A percentile compares a stretch with the other conserved stretches of the same genome.
Evolutionary conservation across 192 early-diverging fungal genomes (phyloP).

Genomic region (Glomus cerebriforme): DNA sequence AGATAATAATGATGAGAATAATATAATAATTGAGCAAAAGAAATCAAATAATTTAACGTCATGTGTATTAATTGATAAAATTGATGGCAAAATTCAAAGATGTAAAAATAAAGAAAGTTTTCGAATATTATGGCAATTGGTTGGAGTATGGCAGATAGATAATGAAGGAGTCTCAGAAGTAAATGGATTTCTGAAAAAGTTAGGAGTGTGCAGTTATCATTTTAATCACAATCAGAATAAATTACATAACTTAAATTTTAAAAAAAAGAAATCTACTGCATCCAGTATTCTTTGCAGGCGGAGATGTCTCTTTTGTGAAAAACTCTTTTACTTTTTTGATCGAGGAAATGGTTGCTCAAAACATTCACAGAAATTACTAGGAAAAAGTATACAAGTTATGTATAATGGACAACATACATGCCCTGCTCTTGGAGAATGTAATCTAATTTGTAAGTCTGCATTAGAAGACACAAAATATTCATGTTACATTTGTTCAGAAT

Average conservation of each 20-base stretch:
- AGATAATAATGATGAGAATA: no score
- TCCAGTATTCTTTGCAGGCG: neutral
- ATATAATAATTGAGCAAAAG: no score
- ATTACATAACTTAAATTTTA: neutral
- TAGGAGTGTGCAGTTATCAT: constrained; percentile 2
- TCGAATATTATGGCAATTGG: neutral
- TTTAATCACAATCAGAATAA: neutral
- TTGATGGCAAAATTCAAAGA: neutral
- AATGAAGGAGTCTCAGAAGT: neutral
- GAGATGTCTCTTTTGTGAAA: neutral
- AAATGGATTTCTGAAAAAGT: neutral
- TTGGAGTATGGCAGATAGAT: neutral
- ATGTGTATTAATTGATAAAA: neutral
- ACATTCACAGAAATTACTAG: neutral
- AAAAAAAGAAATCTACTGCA: neutral
- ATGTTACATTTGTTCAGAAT: constrained; percentile 3
- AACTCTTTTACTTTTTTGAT: constrained; percentile 2
- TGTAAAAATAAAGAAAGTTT: neutral
- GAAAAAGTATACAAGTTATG: neutral
- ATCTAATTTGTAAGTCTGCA: neutral
- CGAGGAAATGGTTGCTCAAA: neutral
- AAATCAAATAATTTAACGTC: neutral
- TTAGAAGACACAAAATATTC: neutral
- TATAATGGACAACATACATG: neutral
- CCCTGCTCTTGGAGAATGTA: neutral